These are phyloP conservation scores for Verticillium albo-atrum DNA, from an alignment of 2,329 filamentous ascomycete species.

Conservation along the genomic window DNA sequence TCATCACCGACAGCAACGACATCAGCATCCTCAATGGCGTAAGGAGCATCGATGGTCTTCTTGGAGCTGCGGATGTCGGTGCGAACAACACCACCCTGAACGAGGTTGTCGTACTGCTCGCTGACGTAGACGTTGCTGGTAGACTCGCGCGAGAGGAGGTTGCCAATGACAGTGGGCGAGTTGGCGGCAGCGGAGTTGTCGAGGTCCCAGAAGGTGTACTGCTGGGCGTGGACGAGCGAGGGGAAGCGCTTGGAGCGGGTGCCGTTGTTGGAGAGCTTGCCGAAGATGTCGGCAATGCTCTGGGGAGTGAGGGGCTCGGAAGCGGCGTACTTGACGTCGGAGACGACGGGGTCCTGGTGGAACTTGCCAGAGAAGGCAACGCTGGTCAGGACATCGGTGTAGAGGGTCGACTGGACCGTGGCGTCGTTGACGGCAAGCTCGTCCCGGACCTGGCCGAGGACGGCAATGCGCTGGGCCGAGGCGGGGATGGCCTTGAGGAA, in stretches of 20 bases:
- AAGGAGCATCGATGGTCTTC: constrained; percentile 80
- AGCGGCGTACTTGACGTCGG: constrained; percentile 88
- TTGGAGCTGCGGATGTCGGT: constrained; percentile 81
- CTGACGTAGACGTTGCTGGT: constrained; percentile 57
- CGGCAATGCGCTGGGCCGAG: constrained; percentile 70
- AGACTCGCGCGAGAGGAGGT: constrained; percentile 66
- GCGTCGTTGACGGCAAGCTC: constrained; percentile 68
- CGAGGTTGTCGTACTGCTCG: constrained; percentile 62
- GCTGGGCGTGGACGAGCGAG: constrained; percentile 57
- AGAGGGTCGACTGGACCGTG: constrained; percentile 78
- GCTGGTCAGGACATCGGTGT: constrained; percentile 84
- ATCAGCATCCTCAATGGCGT: constrained; percentile 74
- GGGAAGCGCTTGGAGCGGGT: constrained; percentile 35
- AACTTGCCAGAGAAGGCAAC: constrained; percentile 73
- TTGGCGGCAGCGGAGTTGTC: constrained; percentile 66
- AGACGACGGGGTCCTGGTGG: constrained; percentile 57
- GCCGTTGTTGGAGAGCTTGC: constrained; percentile 48
- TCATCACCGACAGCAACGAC: constrained; percentile 74
- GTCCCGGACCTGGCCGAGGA: constrained; percentile 83
- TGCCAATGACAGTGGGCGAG: constrained; percentile 58
- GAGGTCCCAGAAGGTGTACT: constrained; percentile 92
- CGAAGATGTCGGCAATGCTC: constrained; percentile 43
- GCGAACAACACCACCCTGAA: constrained; percentile 72
- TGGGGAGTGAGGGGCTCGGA: constrained; percentile 52
- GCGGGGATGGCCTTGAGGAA: constrained; percentile 79